Conservation (phyloP, 164 flowering plant genomes). For the Vitis labrusca region DNA sequence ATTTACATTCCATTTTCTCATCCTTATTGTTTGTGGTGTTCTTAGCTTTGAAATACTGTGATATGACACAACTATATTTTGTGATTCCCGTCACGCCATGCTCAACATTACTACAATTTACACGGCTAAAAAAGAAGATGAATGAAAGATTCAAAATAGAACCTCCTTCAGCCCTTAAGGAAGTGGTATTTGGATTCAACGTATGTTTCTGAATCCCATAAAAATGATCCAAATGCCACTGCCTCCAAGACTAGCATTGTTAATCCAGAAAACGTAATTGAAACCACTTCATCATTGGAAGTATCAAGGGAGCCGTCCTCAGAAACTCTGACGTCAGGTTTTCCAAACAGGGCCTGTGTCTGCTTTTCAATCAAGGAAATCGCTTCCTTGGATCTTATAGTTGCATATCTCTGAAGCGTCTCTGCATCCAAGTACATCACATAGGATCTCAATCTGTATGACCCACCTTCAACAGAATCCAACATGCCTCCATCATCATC, state of each 20-base stretch:
- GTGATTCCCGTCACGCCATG: no score
- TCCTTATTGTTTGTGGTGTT: no score
- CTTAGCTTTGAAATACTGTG: no score
- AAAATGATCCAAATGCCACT: conserved; percentile 85
- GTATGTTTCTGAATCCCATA: conserved; percentile 83
- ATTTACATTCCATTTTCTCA: no score
- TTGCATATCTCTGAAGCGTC: conserved; percentile 82
- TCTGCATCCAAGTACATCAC: conserved; percentile 91
- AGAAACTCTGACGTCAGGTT: conserved; percentile 67
- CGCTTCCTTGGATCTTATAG: conserved; percentile 84
- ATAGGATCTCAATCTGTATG: conserved; percentile 65
- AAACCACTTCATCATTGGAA: conserved; percentile 61
- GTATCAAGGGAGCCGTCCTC: conserved; percentile 71
- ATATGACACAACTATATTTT: no score
- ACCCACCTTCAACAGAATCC: conserved; percentile 36
- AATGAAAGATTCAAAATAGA: neutral
- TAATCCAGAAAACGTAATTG: conserved; percentile 66
- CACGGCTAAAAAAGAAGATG: neutral
- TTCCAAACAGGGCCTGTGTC: conserved; percentile 91
- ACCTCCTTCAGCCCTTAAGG: conserved; percentile 34
- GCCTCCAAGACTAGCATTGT: conserved; percentile 86
- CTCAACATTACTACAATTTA: neutral
- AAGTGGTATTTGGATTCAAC: conserved; percentile 75
- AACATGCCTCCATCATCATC: conserved; percentile 20
- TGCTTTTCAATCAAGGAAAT: conserved; percentile 85